These are phyloP conservation scores for Anethum foeniculum DNA, from an alignment of 140 eudicot genomes.

Conservation along the genomic window DNA sequence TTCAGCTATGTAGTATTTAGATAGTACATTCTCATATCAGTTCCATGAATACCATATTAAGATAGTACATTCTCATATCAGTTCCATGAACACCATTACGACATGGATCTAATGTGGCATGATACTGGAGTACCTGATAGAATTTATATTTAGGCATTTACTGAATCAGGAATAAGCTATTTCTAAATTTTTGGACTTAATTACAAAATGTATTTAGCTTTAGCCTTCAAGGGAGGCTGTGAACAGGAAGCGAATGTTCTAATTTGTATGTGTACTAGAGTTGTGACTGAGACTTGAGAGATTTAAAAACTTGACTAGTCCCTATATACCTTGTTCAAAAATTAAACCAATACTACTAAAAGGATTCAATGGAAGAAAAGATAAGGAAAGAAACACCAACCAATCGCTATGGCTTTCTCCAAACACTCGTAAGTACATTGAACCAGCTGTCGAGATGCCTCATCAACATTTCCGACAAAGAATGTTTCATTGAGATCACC, in stretches of 20 bases:
- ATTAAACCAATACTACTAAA: neutral
- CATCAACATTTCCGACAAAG: conserved; percentile 90
- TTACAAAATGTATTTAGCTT: neutral
- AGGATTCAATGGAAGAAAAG: neutral
- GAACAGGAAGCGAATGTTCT: neutral
- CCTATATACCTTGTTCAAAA: neutral
- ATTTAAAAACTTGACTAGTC: neutral
- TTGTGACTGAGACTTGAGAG: neutral
- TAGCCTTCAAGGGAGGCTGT: neutral
- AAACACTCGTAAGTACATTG: conserved; percentile 88
- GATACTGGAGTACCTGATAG: neutral
- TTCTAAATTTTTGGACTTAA: neutral
- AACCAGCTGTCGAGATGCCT: conserved; percentile 68
- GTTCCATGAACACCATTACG: neutral
- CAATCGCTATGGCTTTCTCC: conserved; percentile 82
- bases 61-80: neutral
- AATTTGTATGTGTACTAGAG: neutral
- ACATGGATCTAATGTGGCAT: neutral
- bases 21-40: neutral
- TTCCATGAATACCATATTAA: neutral
- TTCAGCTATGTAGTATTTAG: neutral
- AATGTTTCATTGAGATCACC: conserved; percentile 86
- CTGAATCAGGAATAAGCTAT: neutral
- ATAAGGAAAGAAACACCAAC: conserved; percentile 18
- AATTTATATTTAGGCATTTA: neutral